Conservation (phyloP, 2,329 filamentous ascomycete genomes). For the Colletotrichum euphorbiae region DNA sequence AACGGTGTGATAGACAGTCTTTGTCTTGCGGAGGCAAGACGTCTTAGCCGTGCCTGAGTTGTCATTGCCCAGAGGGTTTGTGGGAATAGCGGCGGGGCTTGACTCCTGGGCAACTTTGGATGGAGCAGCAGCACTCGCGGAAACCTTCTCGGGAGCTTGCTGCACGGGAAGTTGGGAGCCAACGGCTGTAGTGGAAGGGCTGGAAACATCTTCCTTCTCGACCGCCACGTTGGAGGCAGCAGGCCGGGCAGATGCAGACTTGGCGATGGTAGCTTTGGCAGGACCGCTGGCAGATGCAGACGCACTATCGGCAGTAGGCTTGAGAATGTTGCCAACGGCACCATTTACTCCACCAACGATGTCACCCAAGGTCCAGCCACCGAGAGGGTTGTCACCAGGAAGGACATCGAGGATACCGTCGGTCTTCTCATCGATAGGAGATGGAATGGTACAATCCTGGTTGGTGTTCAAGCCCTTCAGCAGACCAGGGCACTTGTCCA, state of each 20-base stretch:
- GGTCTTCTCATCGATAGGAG: slow-evolving; percentile 59
- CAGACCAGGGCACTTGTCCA: slow-evolving; percentile 72
- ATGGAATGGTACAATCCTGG: slow-evolving; percentile 62
- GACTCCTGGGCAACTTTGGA: slow-evolving; percentile 14
- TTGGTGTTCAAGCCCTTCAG: slow-evolving; percentile 63
- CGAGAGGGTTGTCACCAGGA: slow-evolving; percentile 67
- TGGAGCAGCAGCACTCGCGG: background rate
- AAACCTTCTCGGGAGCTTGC: slow-evolving; percentile 19
- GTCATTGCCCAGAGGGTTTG: slow-evolving; percentile 30
- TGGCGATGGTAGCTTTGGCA: slow-evolving; percentile 8
- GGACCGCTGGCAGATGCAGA: slow-evolving; percentile 2
- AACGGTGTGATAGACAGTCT: slow-evolving; percentile 59
- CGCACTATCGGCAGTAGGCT: slow-evolving; percentile 13
- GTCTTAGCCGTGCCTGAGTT: slow-evolving; percentile 26
- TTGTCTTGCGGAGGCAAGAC: slow-evolving; percentile 45
- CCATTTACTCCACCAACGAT: slow-evolving; percentile 5
- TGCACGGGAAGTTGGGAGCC: slow-evolving; percentile 31
- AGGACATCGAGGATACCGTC: slow-evolving; percentile 59
- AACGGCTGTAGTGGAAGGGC: slow-evolving; percentile 7
- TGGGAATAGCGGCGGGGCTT: slow-evolving; percentile 25
- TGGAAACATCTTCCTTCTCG: slow-evolving; percentile 1
- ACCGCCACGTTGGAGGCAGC: background rate
- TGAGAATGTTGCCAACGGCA: slow-evolving; percentile 20
- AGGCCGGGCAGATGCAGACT: slow-evolving; percentile 15
- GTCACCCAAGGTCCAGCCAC: slow-evolving; percentile 57